A percentile compares a stretch with the other conserved stretches of the same genome.
Evolutionary conservation across 2,329 filamentous ascomycete species (phyloP).

Genomic region (Cordyceps cicadae): DNA sequence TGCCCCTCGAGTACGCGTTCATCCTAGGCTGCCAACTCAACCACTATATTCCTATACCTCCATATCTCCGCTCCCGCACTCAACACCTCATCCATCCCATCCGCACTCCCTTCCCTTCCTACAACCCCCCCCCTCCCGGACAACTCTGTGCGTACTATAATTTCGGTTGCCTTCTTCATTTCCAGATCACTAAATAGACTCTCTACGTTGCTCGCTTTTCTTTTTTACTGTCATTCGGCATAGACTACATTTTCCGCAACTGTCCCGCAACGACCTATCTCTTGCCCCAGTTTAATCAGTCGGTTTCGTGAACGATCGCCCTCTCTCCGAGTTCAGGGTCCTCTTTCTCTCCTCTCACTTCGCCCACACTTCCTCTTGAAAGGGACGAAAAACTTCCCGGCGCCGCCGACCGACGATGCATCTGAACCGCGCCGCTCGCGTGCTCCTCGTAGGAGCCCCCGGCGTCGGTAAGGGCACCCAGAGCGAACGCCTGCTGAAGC

Average conservation of each 20-base stretch:
- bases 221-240: background rate
- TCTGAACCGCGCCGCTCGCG: conserved; percentile 73
- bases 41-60: background rate
- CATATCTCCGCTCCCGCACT: conserved; percentile 10
- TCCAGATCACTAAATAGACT: background rate
- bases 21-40: background rate
- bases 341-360: background rate
- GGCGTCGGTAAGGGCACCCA: conserved; percentile 97
- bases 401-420: conserved; percentile 37
- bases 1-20: background rate
- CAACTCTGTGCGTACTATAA: background rate
- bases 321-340: background rate
- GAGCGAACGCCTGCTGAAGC: conserved; percentile 74
- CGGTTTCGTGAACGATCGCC: background rate
- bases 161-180: background rate
- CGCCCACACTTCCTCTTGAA: background rate
- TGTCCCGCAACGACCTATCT: background rate
- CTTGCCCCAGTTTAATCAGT: conserved; percentile 9
- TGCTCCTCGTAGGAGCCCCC: conserved; percentile 93
- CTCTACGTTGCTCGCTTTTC: background rate
- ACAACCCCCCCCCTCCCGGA: background rate
- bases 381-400: background rate
- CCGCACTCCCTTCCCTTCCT: background rate
- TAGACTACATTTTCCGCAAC: background rate
- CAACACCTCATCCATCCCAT: conserved; percentile 8